A percentile compares a stretch with the other conserved stretches of the same genome.
phyloP scores from a whole-genome alignment of 805 yeast genomes.

The Suhomyces tanzawaensis region DNA sequence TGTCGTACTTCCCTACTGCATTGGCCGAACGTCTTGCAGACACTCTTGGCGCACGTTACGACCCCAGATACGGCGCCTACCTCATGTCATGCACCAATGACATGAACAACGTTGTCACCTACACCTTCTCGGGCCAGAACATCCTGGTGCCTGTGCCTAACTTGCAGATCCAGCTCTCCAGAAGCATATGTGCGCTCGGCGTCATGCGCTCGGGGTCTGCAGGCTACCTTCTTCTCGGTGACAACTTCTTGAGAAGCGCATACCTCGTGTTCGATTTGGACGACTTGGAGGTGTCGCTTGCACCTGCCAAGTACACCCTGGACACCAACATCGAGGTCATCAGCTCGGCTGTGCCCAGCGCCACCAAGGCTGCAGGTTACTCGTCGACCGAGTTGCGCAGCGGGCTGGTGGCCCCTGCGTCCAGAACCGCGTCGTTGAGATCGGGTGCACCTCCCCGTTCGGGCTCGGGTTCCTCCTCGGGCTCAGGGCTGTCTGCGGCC shows the following conservation, averaged over 20 bases:
- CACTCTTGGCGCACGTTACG: slow-evolving; percentile 42
- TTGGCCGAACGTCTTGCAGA: slow-evolving; percentile 35
- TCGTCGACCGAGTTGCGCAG: slow-evolving; percentile 31
- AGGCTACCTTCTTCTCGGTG: slow-evolving; percentile 52
- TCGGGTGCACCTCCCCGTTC: not conserved
- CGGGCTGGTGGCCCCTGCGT: slow-evolving; percentile 6
- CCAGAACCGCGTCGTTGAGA: slow-evolving; percentile 4
- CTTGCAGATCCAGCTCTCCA: slow-evolving; percentile 19
- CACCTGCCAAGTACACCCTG: slow-evolving; percentile 26
- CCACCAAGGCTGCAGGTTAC: slow-evolving; percentile 45
- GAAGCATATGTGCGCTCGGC: slow-evolving; percentile 17
- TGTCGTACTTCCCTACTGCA: slow-evolving; percentile 41
- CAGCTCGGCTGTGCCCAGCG: slow-evolving; percentile 48
- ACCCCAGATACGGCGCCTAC: slow-evolving; percentile 43
- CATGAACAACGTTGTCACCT: slow-evolving; percentile 30
- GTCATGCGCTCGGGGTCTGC: slow-evolving; percentile 11
- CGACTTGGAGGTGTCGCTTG: slow-evolving; percentile 50
- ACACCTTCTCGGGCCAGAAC: slow-evolving; percentile 57
- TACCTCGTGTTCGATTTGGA: slow-evolving; percentile 67
- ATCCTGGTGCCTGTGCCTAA: slow-evolving; percentile 48
- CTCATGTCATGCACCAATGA: slow-evolving; percentile 39
- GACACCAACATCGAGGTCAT: slow-evolving; percentile 47
- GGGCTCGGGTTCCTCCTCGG: not conserved
- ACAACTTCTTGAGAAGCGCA: slow-evolving; percentile 59
- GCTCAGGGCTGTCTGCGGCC: not conserved